Conservation (phyloP, 176 grass and related monocot species). For the Calamus simplicifolius region DNA sequence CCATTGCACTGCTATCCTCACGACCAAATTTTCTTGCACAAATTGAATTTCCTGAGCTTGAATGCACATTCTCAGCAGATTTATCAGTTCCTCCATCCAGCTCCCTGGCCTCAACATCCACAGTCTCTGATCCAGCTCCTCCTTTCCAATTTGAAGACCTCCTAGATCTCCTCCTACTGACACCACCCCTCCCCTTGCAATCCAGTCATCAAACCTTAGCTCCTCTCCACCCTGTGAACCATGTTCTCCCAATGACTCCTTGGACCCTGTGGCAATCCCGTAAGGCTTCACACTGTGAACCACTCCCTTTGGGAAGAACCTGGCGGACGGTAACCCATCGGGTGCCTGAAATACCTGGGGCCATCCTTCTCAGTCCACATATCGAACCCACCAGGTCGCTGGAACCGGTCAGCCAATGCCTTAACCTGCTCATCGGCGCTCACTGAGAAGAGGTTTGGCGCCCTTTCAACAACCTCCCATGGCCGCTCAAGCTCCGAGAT, state of each 20-base stretch:
- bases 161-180: constrained; percentile 21
- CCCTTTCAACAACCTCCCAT: constrained; percentile 56
- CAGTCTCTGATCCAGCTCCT: no score
- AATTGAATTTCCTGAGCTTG: no score
- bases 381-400: constrained; percentile 73
- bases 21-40: no score
- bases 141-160: neutral
- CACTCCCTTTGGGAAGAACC: constrained; percentile 82
- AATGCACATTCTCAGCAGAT: no score
- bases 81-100: no score
- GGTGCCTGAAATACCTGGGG: constrained; percentile 51
- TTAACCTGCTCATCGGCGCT: constrained; percentile 75
- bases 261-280: neutral
- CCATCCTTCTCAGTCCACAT: constrained; percentile 95
- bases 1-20: no score
- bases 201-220: constrained; percentile 30
- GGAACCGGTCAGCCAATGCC: constrained; percentile 86
- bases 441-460: constrained; percentile 73
- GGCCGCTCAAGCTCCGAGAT: constrained; percentile 68
- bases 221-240: neutral
- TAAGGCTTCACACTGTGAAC: constrained; percentile 69
- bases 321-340: constrained; percentile 37
- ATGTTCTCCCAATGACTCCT: neutral
- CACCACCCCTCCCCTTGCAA: constrained; percentile 20
- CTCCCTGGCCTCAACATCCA: no score